A percentile compares a stretch with the other conserved stretches of the same genome.
Evolutionary conservation across 148 eudicot genomes (phyloP).

Genomic region (Heliosperma pusillum): DNA sequence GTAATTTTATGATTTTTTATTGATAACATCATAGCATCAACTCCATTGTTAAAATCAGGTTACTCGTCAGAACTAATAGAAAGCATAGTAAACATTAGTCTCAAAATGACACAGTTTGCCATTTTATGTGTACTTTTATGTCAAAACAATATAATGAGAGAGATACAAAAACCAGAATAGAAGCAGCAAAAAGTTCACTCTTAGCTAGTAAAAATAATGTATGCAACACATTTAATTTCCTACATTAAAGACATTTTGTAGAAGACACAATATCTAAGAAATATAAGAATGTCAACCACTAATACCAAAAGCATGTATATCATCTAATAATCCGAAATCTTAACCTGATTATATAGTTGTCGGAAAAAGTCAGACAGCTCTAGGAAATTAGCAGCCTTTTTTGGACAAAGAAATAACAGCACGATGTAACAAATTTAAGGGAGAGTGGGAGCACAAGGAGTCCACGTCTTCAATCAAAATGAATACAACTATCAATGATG

Average conservation of each 20-base stretch:
- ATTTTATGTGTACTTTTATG: too few relatives aligned
- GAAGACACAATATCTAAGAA: background rate
- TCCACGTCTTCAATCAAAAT: background rate
- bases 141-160: background rate
- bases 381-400: background rate
- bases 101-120: background rate
- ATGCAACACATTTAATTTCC: background rate
- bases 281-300: background rate
- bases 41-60: slow-evolving; percentile 28
- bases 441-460: background rate
- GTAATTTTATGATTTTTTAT: slow-evolving; percentile 52
- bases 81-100: background rate
- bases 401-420: background rate
- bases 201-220: too few relatives aligned
- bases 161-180: background rate
- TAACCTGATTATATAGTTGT: background rate
- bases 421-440: background rate
- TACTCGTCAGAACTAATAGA: slow-evolving; percentile 44
- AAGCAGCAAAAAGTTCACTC: background rate
- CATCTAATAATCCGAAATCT: background rate
- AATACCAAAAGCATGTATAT: background rate
- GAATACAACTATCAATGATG: background rate
- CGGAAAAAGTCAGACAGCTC: background rate
- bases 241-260: background rate
- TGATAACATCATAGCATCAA: slow-evolving; percentile 50